These are phyloP conservation scores for Pseudopithomyces maydicus DNA, from an alignment of 2,329 filamentous ascomycete species.

Conservation along the genomic window DNA sequence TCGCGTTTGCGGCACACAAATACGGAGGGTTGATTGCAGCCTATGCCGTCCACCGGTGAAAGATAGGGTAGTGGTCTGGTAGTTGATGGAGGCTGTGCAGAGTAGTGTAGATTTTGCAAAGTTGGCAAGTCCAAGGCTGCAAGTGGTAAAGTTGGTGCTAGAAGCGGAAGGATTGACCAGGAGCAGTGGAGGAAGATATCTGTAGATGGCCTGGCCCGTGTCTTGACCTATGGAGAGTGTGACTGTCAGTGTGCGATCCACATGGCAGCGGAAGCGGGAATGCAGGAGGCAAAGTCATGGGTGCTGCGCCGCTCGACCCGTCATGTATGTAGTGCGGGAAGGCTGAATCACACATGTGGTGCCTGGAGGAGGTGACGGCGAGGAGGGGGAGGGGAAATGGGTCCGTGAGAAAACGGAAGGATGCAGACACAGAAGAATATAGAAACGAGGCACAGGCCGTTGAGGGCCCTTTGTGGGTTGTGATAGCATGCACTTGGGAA, in stretches of 20 bases:
- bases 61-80: conserved; percentile 8
- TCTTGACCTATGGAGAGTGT: conserved; percentile 27
- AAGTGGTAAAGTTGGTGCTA: conserved; percentile 9
- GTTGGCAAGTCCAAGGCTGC: conserved; percentile 8
- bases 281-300: neutral
- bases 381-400: neutral
- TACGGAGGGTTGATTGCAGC: conserved; percentile 17
- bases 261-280: neutral
- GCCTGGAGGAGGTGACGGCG: conserved; percentile 25
- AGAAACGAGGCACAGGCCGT: conserved; percentile 2
- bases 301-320: conserved; percentile 29
- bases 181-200: conserved; percentile 21
- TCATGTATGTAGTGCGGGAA: conserved; percentile 17
- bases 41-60: conserved; percentile 16
- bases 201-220: conserved; percentile 23
- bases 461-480: neutral
- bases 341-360: conserved; percentile 30
- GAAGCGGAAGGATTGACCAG: conserved; percentile 19
- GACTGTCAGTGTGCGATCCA: conserved; percentile 22
- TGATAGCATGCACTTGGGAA: conserved; percentile 12
- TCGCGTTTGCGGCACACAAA: conserved; percentile 9
- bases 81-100: conserved; percentile 19
- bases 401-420: neutral
- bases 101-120: neutral
- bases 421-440: too few relatives aligned